Conservation (phyloP, 352 stramenopile genomes). For the Globisporangium solare region DNA sequence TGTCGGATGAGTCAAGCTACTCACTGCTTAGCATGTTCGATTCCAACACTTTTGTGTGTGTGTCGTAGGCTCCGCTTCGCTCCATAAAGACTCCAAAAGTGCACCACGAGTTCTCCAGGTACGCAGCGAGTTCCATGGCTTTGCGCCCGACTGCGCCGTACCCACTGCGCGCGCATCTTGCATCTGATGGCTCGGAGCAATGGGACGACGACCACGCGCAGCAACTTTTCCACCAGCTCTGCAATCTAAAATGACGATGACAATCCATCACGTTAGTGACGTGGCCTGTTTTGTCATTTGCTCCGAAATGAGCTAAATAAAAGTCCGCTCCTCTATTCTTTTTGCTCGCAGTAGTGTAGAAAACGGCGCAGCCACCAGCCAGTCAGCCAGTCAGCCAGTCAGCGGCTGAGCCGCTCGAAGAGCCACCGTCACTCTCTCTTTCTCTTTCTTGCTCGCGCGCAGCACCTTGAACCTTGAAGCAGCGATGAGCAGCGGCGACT, state of each 20-base stretch:
- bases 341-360: no score
- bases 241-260: conserved; percentile 24
- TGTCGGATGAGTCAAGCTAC: no score
- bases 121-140: not conserved
- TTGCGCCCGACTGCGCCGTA: no score
- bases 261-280: no score
- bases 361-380: conserved; percentile 1
- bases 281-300: not conserved
- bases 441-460: no score
- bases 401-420: conserved; percentile 4
- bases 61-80: not conserved
- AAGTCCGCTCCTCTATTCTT: conserved; percentile 5
- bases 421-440: not conserved
- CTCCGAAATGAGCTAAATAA: not conserved
- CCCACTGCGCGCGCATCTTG: not conserved
- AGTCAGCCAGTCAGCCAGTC: no score
- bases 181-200: conserved; percentile 2
- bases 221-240: conserved; percentile 68
- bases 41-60: no score
- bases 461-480: not conserved
- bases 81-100: conserved; percentile 3
- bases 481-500: conserved; percentile 16
- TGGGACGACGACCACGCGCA: conserved; percentile 57
- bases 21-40: no score
- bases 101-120: conserved; percentile 1